Conservation (phyloP, 352 stramenopile species). For the Aphanomyces euteiches region DNA sequence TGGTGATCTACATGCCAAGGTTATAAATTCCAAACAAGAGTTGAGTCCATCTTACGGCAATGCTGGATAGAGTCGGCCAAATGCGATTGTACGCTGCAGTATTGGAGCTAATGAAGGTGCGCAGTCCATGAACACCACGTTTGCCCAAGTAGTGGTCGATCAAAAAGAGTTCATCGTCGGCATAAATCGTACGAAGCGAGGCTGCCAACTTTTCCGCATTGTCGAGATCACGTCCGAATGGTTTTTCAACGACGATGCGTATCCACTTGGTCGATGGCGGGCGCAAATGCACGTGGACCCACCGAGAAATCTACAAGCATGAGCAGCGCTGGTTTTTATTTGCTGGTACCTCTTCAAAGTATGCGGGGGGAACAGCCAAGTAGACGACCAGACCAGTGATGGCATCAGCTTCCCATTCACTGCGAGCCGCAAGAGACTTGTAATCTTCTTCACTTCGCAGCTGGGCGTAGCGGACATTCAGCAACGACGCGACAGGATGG, state of each 20-base stretch:
- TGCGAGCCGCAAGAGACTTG: constrained; percentile 13
- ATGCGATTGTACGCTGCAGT: constrained; percentile 20
- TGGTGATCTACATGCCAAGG: constrained; percentile 45
- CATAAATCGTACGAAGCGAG: constrained; percentile 41
- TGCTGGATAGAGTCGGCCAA: constrained; percentile 40
- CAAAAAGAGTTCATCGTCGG: constrained; percentile 72
- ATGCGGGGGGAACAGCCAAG: constrained; percentile 66
- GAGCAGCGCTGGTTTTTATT: constrained; percentile 30
- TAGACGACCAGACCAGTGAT: constrained; percentile 59
- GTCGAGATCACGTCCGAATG: constrained; percentile 58
- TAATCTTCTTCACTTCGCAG: constrained; percentile 39
- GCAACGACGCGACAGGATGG: not conserved
- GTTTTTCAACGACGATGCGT: constrained; percentile 75
- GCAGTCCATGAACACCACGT: constrained; percentile 50
- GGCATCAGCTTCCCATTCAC: constrained; percentile 28
- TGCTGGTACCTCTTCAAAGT: constrained; percentile 50
- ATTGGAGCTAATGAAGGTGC: constrained; percentile 54
- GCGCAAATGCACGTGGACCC: constrained; percentile 34
- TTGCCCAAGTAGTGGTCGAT: constrained; percentile 88
- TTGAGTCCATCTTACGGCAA: constrained; percentile 25
- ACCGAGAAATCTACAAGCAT: constrained; percentile 20
- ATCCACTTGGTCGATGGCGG: constrained; percentile 41
- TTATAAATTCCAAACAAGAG: constrained; percentile 31
- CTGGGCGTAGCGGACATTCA: constrained; percentile 40
- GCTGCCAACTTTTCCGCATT: constrained; percentile 48